Base-by-base conservation (phyloP, 805 yeast species). In the Barnettozyma pratensis region DNA sequence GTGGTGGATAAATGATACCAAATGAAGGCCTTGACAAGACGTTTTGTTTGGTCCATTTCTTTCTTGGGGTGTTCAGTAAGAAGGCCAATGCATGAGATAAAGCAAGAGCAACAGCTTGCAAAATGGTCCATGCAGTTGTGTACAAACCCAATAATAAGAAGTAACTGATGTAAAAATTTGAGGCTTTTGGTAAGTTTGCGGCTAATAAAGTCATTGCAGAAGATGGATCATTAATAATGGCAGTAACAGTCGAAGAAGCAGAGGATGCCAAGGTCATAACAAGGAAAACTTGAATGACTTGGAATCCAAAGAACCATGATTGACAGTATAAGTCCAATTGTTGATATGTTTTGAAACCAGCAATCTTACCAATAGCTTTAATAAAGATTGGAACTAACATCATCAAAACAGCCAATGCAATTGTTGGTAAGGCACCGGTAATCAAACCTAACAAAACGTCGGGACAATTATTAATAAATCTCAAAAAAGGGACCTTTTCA, bases 61-160 rank as follows among this genome's bases (percentile, higher is more conserved):
- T 83, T 70, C 98, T 82, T 52, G 98, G 98, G 6, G 98, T 89
- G 46, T 77, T 75, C 65, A 90, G 96, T 52, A 94, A 75, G 26
- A 89, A 51, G 31, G 94, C 87, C 50, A 91, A 71, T 36, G 85
- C 70, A 62, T 85, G 82, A 45, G 86, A 82, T 54, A 91, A 71
- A 46, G 87, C 74, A 59, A 94, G 72, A 3, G 82, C 78, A 38
- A 83, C 90, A 47, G 88, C 66, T 68, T 89, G 97, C 50, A 87
- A 75, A 45, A 94, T 67, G 34, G 81, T 71, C 52, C 87, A 88
- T n/a, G 91, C 81, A 36, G 95, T 81, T 44, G 84, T 71, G 4
- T 90, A 71, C 55, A 92, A 72, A 48, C 97, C 97, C 68, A 84
- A 87, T 57, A 92, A 75, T 52, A 90, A 66, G 67, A 89, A 79